Percentiles rank a stretch among this genome's conserved stretches.
Evolutionary conservation across 2,329 filamentous ascomycete species (phyloP).

Genomic region (Myriangium duriaei): DNA sequence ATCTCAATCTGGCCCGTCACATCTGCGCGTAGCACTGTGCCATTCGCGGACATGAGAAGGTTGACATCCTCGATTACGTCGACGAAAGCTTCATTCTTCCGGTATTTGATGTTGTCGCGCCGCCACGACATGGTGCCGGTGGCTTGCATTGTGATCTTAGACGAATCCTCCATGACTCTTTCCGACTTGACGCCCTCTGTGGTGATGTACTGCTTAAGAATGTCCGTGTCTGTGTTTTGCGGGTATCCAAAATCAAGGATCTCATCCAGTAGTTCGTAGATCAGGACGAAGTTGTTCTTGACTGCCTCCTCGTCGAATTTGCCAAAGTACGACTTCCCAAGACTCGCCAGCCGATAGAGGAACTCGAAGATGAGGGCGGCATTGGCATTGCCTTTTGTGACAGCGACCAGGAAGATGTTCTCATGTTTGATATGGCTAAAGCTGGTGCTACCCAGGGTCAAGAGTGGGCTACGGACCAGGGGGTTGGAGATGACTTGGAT

Average conservation of each 20-base stretch:
- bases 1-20: constrained; percentile 97
- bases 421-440: constrained; percentile 99
- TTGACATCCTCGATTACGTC: constrained; percentile 99
- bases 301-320: constrained; percentile 99
- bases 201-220: constrained; percentile 99
- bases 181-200: constrained; percentile 97
- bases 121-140: constrained; percentile 95
- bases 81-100: constrained; percentile 98
- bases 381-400: constrained; percentile 99
- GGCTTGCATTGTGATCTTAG: constrained; percentile 98
- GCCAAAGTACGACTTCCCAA: constrained; percentile 93
- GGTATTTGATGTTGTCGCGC: constrained; percentile 93
- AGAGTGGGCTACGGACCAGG: constrained; percentile 90
- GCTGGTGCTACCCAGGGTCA: constrained; percentile 93
- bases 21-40: constrained; percentile 85
- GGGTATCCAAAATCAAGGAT: constrained; percentile 98
- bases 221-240: constrained; percentile 97
- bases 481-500: constrained; percentile 99
- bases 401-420: constrained; percentile 94
- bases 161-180: constrained; percentile 62
- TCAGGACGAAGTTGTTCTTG: constrained; percentile 98
- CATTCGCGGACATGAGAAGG: constrained; percentile 95
- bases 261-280: constrained; percentile 95
- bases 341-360: constrained; percentile 75
- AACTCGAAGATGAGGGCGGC: constrained; percentile 97